These are phyloP conservation scores for Paraphaeosphaeria sporulosa DNA, from an alignment of 2,329 filamentous ascomycete genomes.

Conservation along the genomic window DNA sequence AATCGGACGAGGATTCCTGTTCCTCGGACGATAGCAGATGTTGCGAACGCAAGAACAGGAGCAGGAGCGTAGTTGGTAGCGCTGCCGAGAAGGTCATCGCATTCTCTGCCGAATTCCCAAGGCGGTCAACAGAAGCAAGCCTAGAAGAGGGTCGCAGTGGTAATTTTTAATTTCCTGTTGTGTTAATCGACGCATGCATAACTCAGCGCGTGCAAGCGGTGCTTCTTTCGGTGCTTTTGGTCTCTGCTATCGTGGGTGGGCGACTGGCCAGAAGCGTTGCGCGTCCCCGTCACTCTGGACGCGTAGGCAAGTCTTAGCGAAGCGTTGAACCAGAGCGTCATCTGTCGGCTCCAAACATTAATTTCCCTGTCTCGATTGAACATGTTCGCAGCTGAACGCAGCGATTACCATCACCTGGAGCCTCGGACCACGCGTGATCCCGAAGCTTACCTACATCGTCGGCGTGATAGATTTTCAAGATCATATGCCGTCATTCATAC, in stretches of 20 bases:
- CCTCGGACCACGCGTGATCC: not conserved
- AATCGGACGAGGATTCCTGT: not conserved
- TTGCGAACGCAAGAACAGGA: not conserved
- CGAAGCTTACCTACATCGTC: not conserved
- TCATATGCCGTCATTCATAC: not conserved
- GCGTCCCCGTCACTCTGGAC: conserved; percentile 1
- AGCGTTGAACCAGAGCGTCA: not conserved
- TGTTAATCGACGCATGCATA: not conserved
- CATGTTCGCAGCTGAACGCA: not conserved
- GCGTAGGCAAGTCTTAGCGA: not conserved
- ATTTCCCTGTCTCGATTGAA: not conserved
- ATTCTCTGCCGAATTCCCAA: not conserved
- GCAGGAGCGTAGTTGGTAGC: not conserved
- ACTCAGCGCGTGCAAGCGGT: not conserved
- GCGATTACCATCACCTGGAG: not conserved
- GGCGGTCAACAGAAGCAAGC: not conserved
- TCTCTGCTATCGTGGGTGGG: not conserved
- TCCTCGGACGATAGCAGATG: not conserved
- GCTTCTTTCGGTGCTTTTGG: not conserved
- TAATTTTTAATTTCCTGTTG: not conserved
- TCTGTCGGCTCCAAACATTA: not conserved
- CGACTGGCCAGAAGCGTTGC: not conserved
- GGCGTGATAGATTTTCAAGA: not conserved
- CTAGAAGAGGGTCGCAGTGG: not conserved
- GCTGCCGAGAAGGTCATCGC: not conserved